Evolutionary conservation across 495 filamentous ascomycete species (phyloP), one percentile per base, ranked within the genome.

Genomic region (Endocarpon pusillum): DNA sequence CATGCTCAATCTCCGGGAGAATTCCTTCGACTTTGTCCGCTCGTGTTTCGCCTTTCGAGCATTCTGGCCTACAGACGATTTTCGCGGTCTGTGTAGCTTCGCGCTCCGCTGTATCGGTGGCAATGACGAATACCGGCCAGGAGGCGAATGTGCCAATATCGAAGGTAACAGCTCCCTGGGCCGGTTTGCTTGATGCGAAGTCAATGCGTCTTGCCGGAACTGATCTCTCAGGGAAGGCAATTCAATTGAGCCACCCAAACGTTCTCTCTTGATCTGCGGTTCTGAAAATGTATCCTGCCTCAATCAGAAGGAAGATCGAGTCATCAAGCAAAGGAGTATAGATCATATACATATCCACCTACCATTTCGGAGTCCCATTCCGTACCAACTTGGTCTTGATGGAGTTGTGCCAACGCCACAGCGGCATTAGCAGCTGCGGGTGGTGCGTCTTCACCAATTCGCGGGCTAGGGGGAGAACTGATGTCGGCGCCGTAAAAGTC

Each of bases 281-380:
- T 86, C 80, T 18, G 80, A 84, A 46, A 73, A 64, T 47, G 68
- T 72, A 36, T 78, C 79, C 78, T 83, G 43, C 12, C 35, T 21
- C 31, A 40, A 41, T 35, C 20, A 24, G 17, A 34, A 29, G 1
- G 16, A 25, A 9, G 19, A 14, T n/a, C 16, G 17, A 11, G 19
- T 11, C n/a, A 36, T 38, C 18, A n/a, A 10, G 9, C 15, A 11
- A 17, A 8, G 8, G 6, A 34, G 14, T 19, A 21, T 6, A 10
- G 32, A 14, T 10, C 12, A 4, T 28, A 21, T n/a, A n/a, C n/a
- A n/a, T n/a, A n/a, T 18, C n/a, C 17, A 69, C 69, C 57, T 62
- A 91, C 83, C 57, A 67, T 67, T 48, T 91, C 84, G 6, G 79
- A 78, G 18, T 86, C 83, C 78, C 78, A 91, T 38, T 85, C 82